A percentile compares a stretch with the other conserved stretches of the same genome.
phyloP scores from a whole-genome alignment of 768 basidiomycete species.

The Rhizopogon sp. region DNA sequence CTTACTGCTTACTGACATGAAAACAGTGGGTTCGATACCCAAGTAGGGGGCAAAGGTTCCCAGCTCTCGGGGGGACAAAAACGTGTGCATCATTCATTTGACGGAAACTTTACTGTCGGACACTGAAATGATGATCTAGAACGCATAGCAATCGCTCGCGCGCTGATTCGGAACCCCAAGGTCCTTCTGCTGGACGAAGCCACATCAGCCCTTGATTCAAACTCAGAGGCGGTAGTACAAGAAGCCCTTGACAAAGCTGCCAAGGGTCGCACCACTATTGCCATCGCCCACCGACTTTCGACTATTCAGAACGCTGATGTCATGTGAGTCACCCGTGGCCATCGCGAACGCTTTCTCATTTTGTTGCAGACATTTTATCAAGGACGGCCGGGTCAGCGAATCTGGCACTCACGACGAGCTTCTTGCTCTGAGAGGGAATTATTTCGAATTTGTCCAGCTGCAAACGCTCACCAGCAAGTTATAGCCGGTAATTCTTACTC shows the following conservation, averaged over 20 bases:
- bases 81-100: constrained; percentile 39
- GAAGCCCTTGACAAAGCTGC: constrained; percentile 89
- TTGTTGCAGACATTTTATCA: constrained; percentile 71
- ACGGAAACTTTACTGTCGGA: not conserved
- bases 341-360: not conserved
- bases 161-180: constrained; percentile 83
- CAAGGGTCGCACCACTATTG: constrained; percentile 88
- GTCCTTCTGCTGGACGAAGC: constrained; percentile 88
- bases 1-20: constrained; percentile 5
- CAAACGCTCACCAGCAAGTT: constrained; percentile 57
- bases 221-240: constrained; percentile 93
- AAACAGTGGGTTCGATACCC: constrained; percentile 79
- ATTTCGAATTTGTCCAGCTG: constrained; percentile 83
- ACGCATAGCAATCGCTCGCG: constrained; percentile 83
- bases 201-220: constrained; percentile 86
- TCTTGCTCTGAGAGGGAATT: constrained; percentile 55
- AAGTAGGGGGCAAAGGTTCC: constrained; percentile 87
- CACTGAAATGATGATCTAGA: constrained; percentile 27
- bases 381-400: constrained; percentile 82
- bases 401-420: constrained; percentile 87
- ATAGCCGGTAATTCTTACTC: not conserved
- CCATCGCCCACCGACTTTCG: constrained; percentile 93
- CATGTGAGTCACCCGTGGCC: constrained; percentile 51
- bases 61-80: constrained; percentile 89
- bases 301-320: constrained; percentile 89